These are phyloP conservation scores for Penicillium sp. DNA, from an alignment of 2,329 filamentous ascomycete genomes.

Conservation along the genomic window DNA sequence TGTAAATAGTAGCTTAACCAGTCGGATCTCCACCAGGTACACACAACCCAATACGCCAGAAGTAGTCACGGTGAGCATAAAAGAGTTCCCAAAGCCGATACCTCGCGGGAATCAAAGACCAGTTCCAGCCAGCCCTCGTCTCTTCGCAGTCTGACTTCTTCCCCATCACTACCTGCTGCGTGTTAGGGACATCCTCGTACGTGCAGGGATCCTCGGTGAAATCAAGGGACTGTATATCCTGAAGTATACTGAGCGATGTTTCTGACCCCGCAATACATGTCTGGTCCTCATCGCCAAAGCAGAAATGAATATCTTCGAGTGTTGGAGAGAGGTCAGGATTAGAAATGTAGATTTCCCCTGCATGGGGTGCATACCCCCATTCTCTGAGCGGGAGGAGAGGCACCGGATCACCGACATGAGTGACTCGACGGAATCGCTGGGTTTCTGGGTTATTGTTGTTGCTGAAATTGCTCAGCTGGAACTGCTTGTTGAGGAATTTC, in stretches of 20 bases:
- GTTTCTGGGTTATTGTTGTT: slow-evolving; percentile 8
- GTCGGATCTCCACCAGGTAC: slow-evolving; percentile 62
- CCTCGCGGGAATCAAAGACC: slow-evolving; percentile 40
- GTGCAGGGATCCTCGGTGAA: slow-evolving; percentile 4
- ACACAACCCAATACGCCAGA: slow-evolving; percentile 87
- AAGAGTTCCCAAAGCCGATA: slow-evolving; percentile 87
- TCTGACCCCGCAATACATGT: slow-evolving; percentile 63
- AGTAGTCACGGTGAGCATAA: slow-evolving; percentile 93
- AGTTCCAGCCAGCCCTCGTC: slow-evolving; percentile 13
- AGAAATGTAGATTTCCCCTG: slow-evolving; percentile 79
- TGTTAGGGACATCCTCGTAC: background rate
- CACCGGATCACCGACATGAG: slow-evolving; percentile 80
- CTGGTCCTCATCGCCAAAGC: slow-evolving; percentile 65
- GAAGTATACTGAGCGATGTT: slow-evolving; percentile 7
- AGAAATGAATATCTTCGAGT: slow-evolving; percentile 63
- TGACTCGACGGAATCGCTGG: slow-evolving; percentile 57
- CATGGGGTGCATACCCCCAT: slow-evolving; percentile 83
- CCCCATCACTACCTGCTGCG: slow-evolving; percentile 23
- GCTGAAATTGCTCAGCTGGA: slow-evolving; percentile 33
- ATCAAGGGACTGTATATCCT: slow-evolving; percentile 3
- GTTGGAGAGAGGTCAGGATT: slow-evolving; percentile 65
- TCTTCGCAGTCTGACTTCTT: slow-evolving; percentile 15
- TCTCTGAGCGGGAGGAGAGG: slow-evolving; percentile 78
- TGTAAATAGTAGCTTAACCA: slow-evolving; percentile 7
- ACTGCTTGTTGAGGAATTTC: slow-evolving; percentile 51